Evolutionary conservation across 768 basidiomycete species (phyloP).

Genomic region (Podaxis sp.): DNA sequence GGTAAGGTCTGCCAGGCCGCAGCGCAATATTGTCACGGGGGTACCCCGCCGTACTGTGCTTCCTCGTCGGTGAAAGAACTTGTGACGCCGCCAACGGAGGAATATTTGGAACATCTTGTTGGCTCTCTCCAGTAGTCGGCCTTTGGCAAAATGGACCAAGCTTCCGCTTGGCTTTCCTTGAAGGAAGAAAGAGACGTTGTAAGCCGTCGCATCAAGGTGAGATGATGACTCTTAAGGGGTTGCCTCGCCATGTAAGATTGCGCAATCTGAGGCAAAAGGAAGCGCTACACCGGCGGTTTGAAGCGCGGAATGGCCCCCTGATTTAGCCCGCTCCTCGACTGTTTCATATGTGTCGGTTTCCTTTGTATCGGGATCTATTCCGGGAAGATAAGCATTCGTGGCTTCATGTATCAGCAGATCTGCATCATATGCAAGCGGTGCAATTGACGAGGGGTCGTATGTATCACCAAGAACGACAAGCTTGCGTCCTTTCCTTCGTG

Average conservation of each 20-base stretch:
- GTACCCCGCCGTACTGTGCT: slow-evolving; percentile 34
- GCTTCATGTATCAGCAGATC: slow-evolving; percentile 86
- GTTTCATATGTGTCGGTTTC: slow-evolving; percentile 56
- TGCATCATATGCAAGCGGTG: slow-evolving; percentile 56
- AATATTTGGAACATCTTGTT: slow-evolving; percentile 39
- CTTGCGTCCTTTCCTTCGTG: slow-evolving; percentile 67
- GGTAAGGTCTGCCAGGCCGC: slow-evolving; percentile 52
- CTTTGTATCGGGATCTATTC: slow-evolving; percentile 60
- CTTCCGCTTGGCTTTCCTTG: slow-evolving; percentile 54
- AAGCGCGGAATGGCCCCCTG: slow-evolving; percentile 88
- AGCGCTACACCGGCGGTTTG: slow-evolving; percentile 84
- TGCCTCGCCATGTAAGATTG: slow-evolving; percentile 59
- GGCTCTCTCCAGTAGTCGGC: slow-evolving; percentile 52
- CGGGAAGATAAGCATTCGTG: slow-evolving; percentile 81
- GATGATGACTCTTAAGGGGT: slow-evolving; percentile 61
- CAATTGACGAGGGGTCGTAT: slow-evolving; percentile 71
- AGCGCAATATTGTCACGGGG: slow-evolving; percentile 61
- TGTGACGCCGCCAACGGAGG: slow-evolving; percentile 44
- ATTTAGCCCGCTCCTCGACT: slow-evolving; percentile 64
- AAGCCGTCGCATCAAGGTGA: slow-evolving; percentile 52
- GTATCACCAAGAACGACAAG: slow-evolving; percentile 86
- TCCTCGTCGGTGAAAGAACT: slow-evolving; percentile 29
- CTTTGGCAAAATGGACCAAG: slow-evolving; percentile 57
- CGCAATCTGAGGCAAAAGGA: slow-evolving; percentile 65
- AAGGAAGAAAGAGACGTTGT: slow-evolving; percentile 54